These are phyloP conservation scores for Aegilops umbellulata DNA, from an alignment of 176 grass and related monocot species.

Conservation along the genomic window DNA sequence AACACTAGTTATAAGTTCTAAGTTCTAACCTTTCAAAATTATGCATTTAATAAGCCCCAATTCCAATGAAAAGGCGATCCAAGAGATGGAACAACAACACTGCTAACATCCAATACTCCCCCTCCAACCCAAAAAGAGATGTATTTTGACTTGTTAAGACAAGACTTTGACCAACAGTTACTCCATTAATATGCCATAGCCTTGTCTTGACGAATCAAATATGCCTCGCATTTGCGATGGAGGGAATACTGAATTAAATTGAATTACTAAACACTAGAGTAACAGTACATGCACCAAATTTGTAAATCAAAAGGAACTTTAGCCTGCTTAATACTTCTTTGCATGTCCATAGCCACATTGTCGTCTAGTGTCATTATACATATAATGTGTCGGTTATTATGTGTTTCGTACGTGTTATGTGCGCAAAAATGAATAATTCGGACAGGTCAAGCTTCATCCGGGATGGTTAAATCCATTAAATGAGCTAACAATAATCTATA, in stretches of 20 bases:
- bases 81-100: constrained; percentile 9
- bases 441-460: not conserved
- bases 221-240: not conserved
- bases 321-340: not conserved
- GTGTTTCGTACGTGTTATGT: not conserved
- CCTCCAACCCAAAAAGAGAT: not conserved
- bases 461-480: not conserved
- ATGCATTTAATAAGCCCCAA: not conserved
- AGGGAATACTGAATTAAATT: not conserved
- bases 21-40: not conserved
- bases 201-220: not conserved
- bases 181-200: not conserved
- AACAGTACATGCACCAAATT: not conserved
- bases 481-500: not conserved
- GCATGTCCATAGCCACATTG: not conserved
- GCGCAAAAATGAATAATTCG: not conserved
- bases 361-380: not conserved
- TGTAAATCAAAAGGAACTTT: not conserved
- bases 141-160: not conserved
- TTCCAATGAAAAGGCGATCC: not conserved
- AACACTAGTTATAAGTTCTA: not conserved
- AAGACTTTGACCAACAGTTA: not conserved
- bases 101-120: not conserved
- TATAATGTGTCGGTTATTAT: not conserved
- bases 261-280: not conserved